Base-by-base conservation (phyloP, 345 rosid genomes). In the Eucalyptus marginata region DNA sequence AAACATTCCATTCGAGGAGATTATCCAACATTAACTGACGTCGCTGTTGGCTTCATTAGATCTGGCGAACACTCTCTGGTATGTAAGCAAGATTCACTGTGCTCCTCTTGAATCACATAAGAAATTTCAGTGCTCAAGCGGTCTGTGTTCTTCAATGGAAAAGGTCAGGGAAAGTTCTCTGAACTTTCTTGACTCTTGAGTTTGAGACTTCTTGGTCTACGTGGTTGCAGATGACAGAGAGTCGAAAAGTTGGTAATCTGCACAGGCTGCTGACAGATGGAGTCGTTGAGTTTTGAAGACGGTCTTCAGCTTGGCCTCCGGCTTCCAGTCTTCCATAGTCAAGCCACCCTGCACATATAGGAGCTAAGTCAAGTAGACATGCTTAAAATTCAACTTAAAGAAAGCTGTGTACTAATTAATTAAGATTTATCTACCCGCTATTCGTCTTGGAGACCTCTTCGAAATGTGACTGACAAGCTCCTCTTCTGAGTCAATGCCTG, bases 401-500 rank as follows among this genome's bases (percentile, higher is more conserved):
- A 33, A 9, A 71, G 81, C 81, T 44, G 33, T 18, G 44, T 9
- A 36, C 81, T 20, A 18, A 71, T 71, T 36, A 71, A 71, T 18
- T 12, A 36, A 71, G 46, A 36, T 71, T 71, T 5, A 43, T 71
- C 13, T 90, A 96, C 98, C 95, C 97, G 90, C 90, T 94, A 90
- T 95, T 94, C 66, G 92, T 87, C 92, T 96, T 94, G 27, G 96
- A 97, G 49, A 96, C 49, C 86, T 94, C 92, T 99, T 94, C 50
- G 97, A 90, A 88, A 95, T 93, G 86, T 92, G 98, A 90, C 99
- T 95, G 86, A 96, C 98, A 52, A 97, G 98, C 92, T 96, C 94
- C 88, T 97, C 99, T 12, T 93, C 96, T 84, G 90, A 49, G 83
- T 97, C 98, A 98, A 88, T 97, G 99, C 88, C 98, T 94, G 51